These are phyloP conservation scores for Aureobasidium musti DNA, from an alignment of 2,329 filamentous ascomycete species.

Conservation along the genomic window DNA sequence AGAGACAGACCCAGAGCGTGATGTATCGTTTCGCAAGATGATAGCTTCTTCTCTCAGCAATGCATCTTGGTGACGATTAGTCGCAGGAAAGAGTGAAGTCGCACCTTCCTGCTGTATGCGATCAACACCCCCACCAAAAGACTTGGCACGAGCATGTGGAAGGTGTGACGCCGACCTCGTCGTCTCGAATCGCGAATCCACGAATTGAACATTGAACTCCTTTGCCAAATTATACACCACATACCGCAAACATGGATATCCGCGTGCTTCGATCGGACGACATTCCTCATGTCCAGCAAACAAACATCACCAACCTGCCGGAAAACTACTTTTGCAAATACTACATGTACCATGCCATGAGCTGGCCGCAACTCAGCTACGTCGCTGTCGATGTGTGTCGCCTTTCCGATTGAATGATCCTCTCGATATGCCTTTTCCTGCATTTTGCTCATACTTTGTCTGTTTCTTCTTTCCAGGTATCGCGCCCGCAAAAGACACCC, in stretches of 20 bases:
- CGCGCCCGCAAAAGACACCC: conserved; percentile 71
- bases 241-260: conserved; percentile 72
- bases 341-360: conserved; percentile 98
- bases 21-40: not conserved
- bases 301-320: conserved; percentile 97
- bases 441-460: conserved; percentile 9
- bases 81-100: not conserved
- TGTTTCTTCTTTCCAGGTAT: conserved; percentile 53
- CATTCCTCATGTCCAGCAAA: conserved; percentile 91
- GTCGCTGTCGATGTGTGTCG: conserved; percentile 77
- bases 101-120: not conserved
- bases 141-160: conserved; percentile 4
- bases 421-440: not conserved
- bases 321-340: conserved; percentile 99
- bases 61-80: not conserved
- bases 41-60: not conserved
- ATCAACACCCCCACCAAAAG: conserved; percentile 10
- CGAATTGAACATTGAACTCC: not conserved
- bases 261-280: conserved; percentile 79
- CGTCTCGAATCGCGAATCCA: not conserved
- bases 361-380: conserved; percentile 96
- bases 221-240: not conserved
- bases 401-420: not conserved
- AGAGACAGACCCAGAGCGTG: not conserved
- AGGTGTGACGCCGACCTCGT: conserved; percentile 11